A percentile compares a stretch with the other conserved stretches of the same genome.
Conservation (phyloP, 1,139 yeast species). For the Debaryomyces sp. region DNA sequence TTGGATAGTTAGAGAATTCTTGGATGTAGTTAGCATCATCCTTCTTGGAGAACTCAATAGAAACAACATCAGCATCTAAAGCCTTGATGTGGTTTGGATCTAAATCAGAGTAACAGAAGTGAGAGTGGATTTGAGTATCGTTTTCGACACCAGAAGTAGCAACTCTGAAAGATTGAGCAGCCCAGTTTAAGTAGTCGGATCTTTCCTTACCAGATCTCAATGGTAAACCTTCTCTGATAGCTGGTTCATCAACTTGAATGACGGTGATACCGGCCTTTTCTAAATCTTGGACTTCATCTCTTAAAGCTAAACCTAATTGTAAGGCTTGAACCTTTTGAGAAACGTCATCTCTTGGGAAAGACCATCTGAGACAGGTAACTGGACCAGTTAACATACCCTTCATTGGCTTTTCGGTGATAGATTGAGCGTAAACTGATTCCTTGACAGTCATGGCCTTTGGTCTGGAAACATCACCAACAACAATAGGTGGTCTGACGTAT, state of each 20-base stretch:
- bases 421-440: constrained; percentile 99
- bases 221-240: constrained; percentile 99
- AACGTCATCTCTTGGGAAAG: constrained; percentile 99
- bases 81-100: constrained; percentile 99
- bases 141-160: constrained; percentile 98
- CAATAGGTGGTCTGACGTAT: constrained; percentile 99
- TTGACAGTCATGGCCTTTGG: constrained; percentile 98
- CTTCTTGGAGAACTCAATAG: constrained; percentile 99
- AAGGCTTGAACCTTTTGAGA: constrained; percentile 93
- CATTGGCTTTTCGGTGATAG: constrained; percentile 92
- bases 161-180: constrained; percentile 99
- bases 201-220: constrained; percentile 97
- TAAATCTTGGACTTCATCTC: constrained; percentile 98
- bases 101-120: constrained; percentile 99
- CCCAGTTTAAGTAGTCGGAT: constrained; percentile 96
- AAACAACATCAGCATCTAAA: constrained; percentile 98
- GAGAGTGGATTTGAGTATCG: constrained; percentile 98
- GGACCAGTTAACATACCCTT: constrained; percentile 99
- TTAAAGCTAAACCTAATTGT: constrained; percentile 96
- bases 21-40: constrained; percentile 97
- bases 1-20: constrained; percentile 97
- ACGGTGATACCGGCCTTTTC: constrained; percentile 98
- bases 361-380: constrained; percentile 99
- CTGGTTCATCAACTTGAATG: constrained; percentile 99
- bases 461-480: constrained; percentile 98